These are phyloP conservation scores for Lantana camara DNA, from an alignment of 257 asterid genomes.

Conservation along the genomic window DNA sequence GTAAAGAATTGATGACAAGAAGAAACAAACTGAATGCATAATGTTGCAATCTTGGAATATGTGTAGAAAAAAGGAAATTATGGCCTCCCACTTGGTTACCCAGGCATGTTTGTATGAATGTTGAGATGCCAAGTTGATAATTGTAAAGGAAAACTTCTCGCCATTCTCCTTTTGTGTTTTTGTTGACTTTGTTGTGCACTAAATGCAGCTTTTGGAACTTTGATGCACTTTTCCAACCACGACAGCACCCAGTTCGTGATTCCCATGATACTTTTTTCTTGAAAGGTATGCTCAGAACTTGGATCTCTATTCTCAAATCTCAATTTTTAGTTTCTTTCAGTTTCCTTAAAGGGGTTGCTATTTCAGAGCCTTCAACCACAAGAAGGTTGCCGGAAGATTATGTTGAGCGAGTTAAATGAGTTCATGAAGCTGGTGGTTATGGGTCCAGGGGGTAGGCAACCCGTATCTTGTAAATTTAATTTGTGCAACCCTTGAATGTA, in stretches of 20 bases:
- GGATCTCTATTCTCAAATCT: constrained; percentile 11
- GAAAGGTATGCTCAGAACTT: constrained; percentile 50
- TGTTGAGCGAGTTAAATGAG: constrained; percentile 63
- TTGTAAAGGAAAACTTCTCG: background rate
- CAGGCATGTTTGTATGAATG: too few relatives aligned
- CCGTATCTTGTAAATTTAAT: constrained; percentile 3
- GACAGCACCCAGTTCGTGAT: constrained; percentile 89
- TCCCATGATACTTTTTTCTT: constrained; percentile 81
- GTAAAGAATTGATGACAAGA: background rate
- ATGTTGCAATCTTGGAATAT: background rate
- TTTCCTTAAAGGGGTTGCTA: constrained; percentile 12
- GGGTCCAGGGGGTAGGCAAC: constrained; percentile 70
- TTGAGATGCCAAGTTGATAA: too few relatives aligned
- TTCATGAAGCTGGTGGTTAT: constrained; percentile 77
- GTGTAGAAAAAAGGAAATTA: too few relatives aligned
- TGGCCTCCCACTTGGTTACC: too few relatives aligned
- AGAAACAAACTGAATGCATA: constrained; percentile 7
- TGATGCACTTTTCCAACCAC: constrained; percentile 85
- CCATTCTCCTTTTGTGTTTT: background rate
- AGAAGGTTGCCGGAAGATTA: constrained; percentile 71
- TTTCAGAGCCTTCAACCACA: constrained; percentile 65
- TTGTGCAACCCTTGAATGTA: constrained; percentile 5
- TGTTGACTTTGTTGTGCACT: background rate
- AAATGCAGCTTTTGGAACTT: constrained; percentile 70
- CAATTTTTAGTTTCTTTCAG: background rate